Conservation (phyloP, 345 rosid genomes). For the Gossypium longicalyx region DNA sequence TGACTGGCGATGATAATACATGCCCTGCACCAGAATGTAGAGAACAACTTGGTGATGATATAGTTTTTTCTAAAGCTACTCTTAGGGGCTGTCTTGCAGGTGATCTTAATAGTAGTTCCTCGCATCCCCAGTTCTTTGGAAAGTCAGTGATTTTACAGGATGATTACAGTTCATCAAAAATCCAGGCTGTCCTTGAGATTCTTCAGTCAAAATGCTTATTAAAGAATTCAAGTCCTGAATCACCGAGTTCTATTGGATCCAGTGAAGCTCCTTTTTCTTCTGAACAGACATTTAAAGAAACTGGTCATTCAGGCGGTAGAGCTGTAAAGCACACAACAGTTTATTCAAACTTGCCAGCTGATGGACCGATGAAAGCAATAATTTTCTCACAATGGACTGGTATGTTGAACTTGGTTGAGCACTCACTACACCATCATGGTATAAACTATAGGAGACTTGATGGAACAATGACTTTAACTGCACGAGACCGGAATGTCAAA, state of each 20-base stretch:
- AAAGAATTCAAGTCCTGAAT: constrained; percentile 33
- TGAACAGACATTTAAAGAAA: constrained; percentile 18
- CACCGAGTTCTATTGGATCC: constrained; percentile 22
- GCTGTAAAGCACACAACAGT: constrained; percentile 37
- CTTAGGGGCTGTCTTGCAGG: constrained; percentile 48
- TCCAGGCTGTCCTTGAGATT: constrained; percentile 65
- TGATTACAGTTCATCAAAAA: constrained; percentile 70
- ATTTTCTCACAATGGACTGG: constrained; percentile 94
- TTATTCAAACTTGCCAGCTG: constrained; percentile 27
- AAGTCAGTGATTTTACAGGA: constrained; percentile 39
- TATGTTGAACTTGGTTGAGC: constrained; percentile 80
- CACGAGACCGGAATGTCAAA: constrained; percentile 83
- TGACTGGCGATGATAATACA: constrained; percentile 73
- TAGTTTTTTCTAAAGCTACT: constrained; percentile 72
- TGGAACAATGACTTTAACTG: constrained; percentile 70
- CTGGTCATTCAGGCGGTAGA: constrained; percentile 23
- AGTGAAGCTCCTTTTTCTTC: constrained; percentile 29
- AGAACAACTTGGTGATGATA: constrained; percentile 65
- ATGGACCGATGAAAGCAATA: constrained; percentile 66
- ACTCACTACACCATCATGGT: constrained; percentile 38
- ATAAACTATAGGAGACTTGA: constrained; percentile 82
- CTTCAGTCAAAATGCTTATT: constrained; percentile 43
- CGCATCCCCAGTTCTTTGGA: constrained; percentile 31
- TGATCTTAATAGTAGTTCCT: constrained; percentile 36
- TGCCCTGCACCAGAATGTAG: constrained; percentile 72